These are phyloP conservation scores for Groenewaldozyma auringiensis DNA, from an alignment of 1,139 yeast species.

Conservation along the genomic window DNA sequence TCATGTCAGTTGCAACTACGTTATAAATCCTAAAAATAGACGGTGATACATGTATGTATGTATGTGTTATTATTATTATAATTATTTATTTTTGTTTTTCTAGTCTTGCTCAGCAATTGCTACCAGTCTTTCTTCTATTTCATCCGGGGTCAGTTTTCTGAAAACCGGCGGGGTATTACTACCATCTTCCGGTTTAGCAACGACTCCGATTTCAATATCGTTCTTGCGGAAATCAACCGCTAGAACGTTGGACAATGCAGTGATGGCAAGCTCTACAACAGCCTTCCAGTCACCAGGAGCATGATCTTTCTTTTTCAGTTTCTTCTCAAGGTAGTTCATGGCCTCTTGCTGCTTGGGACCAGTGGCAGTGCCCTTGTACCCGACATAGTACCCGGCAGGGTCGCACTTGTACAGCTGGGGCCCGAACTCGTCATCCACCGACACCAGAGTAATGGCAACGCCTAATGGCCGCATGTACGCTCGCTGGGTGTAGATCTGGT, in stretches of 20 bases:
- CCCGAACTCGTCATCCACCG: constrained; percentile 82
- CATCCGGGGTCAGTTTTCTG: constrained; percentile 66
- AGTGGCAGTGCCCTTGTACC: constrained; percentile 87
- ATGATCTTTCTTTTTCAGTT: constrained; percentile 65
- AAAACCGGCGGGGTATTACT: constrained; percentile 39
- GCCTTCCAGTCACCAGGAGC: constrained; percentile 83
- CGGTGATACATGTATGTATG: not conserved
- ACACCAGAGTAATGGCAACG: constrained; percentile 80
- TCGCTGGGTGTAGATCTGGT: constrained; percentile 93
- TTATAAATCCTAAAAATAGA: constrained; percentile 14
- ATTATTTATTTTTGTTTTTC: not conserved
- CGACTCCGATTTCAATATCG: constrained; percentile 90
- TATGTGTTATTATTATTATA: not conserved
- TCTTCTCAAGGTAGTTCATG: constrained; percentile 82
- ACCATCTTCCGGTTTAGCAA: constrained; percentile 33
- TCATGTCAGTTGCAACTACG: constrained; percentile 22
- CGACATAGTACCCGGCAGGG: constrained; percentile 94
- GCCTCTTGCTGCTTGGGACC: constrained; percentile 98
- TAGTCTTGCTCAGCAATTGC: constrained; percentile 95
- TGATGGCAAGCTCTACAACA: constrained; percentile 84
- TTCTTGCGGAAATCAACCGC: constrained; percentile 91
- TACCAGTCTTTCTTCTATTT: constrained; percentile 87
- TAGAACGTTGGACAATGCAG: constrained; percentile 73
- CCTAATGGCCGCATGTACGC: constrained; percentile 99
- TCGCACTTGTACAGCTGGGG: constrained; percentile 91